Conservation (phyloP, 805 yeast species). For the Candida coquimbonensis region DNA sequence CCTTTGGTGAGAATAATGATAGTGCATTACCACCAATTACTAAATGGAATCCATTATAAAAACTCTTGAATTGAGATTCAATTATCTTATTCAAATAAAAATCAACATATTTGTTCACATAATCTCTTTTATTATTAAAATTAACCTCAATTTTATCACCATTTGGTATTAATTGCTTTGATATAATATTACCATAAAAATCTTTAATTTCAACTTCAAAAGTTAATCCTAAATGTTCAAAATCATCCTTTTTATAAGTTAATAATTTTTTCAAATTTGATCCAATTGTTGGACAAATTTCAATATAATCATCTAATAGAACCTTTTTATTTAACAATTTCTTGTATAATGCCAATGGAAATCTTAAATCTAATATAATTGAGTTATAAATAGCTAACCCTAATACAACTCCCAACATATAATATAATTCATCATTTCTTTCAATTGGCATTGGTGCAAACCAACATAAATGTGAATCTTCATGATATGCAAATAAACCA, state of each 20-base stretch:
- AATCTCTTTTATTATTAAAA: conserved; percentile 47
- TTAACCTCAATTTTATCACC: conserved; percentile 57
- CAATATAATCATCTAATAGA: conserved; percentile 55
- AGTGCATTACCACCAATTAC: conserved; percentile 80
- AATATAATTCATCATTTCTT: conserved; percentile 49
- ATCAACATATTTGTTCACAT: conserved; percentile 54
- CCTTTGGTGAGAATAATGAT: conserved; percentile 74
- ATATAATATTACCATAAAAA: conserved; percentile 35
- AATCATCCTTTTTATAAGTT: conserved; percentile 34
- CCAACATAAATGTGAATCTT: conserved; percentile 72
- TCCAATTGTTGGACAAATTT: conserved; percentile 65
- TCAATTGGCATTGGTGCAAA: conserved; percentile 46
- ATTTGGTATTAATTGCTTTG: conserved; percentile 45
- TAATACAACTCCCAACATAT: conserved; percentile 74
- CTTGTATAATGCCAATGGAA: conserved; percentile 75
- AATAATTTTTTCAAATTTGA: conserved; percentile 40
- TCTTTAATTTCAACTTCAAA: conserved; percentile 56
- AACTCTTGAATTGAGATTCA: conserved; percentile 44
- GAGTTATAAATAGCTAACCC: conserved; percentile 92
- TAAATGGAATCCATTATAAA: conserved; percentile 62
- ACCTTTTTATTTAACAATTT: conserved; percentile 51
- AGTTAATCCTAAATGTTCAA: conserved; percentile 46
- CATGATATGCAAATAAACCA: conserved; percentile 60
- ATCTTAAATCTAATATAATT: conserved; percentile 69
- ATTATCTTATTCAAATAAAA: conserved; percentile 55